Conservation (phyloP, 83 land plant species). For the Picea abies region DNA sequence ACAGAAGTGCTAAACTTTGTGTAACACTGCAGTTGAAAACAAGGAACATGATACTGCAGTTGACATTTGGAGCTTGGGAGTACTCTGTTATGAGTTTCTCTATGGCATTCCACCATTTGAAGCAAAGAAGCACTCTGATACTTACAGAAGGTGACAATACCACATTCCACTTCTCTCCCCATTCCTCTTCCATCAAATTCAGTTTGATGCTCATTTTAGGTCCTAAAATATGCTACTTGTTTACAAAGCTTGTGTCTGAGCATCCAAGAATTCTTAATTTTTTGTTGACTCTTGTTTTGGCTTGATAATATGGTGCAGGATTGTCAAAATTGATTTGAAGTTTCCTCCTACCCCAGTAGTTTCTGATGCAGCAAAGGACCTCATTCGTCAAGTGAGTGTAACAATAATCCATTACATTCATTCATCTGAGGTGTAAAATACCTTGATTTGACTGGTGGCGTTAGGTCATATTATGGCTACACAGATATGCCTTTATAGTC, state of each 20-base stretch:
- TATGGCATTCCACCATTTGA: constrained; percentile 95
- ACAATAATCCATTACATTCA: background rate
- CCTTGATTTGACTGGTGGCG: background rate
- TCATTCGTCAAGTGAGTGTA: constrained; percentile 76
- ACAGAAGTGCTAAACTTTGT: background rate
- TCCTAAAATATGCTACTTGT: background rate
- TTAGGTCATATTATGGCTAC: background rate
- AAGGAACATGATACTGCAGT: constrained; percentile 82
- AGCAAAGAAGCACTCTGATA: constrained; percentile 65
- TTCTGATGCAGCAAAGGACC: constrained; percentile 86
- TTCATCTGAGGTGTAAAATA: background rate
- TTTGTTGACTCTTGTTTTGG: background rate
- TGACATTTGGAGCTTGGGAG: constrained; percentile 93
- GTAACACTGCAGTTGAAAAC: constrained; percentile 48
- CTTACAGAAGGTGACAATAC: constrained; percentile 34
- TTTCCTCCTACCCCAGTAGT: constrained; percentile 83
- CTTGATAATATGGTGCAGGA: constrained; percentile 45
- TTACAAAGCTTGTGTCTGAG: background rate
- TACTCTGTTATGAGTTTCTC: constrained; percentile 89
- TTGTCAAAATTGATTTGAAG: constrained; percentile 85
- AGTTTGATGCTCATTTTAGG: background rate
- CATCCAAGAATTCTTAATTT: background rate
- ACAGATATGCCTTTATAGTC: background rate
- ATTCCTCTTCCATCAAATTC: no score
- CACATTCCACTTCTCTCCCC: background rate